These are phyloP conservation scores for Inga laurina DNA, from an alignment of 306 rosid genomes.

Conservation along the genomic window DNA sequence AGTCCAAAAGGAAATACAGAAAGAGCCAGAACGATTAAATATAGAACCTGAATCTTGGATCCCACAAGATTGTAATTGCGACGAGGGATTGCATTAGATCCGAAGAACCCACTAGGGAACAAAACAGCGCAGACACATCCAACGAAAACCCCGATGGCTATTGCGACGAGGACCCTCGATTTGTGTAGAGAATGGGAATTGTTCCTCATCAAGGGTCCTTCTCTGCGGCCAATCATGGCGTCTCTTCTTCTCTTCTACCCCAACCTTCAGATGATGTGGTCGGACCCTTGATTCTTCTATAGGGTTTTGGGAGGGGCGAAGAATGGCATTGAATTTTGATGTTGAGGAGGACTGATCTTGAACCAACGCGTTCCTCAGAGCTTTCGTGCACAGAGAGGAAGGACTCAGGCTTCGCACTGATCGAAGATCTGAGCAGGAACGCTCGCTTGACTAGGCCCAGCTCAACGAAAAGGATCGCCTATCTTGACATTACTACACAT, in stretches of 20 bases:
- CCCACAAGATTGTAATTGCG: constrained; percentile 37
- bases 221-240: constrained; percentile 69
- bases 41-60: constrained; percentile 62
- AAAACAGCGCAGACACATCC: constrained; percentile 71
- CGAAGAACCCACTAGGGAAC: constrained; percentile 65
- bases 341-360: not conserved
- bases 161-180: constrained; percentile 53
- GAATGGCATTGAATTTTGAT: constrained; percentile 8
- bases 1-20: not conserved
- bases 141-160: constrained; percentile 62
- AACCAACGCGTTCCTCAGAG: not conserved
- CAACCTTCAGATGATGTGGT: not conserved
- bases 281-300: not conserved
- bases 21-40: constrained; percentile 20
- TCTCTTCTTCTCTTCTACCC: not conserved
- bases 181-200: constrained; percentile 44
- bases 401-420: not conserved
- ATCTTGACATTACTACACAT: not conserved
- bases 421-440: not conserved
- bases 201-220: constrained; percentile 66
- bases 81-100: constrained; percentile 32
- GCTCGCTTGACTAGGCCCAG: not conserved
- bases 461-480: not conserved
- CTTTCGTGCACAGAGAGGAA: not conserved
- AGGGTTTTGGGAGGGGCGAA: constrained; percentile 1